phyloP scores from a whole-genome alignment of 257 asterid species.

The Capsicum pubescens region DNA sequence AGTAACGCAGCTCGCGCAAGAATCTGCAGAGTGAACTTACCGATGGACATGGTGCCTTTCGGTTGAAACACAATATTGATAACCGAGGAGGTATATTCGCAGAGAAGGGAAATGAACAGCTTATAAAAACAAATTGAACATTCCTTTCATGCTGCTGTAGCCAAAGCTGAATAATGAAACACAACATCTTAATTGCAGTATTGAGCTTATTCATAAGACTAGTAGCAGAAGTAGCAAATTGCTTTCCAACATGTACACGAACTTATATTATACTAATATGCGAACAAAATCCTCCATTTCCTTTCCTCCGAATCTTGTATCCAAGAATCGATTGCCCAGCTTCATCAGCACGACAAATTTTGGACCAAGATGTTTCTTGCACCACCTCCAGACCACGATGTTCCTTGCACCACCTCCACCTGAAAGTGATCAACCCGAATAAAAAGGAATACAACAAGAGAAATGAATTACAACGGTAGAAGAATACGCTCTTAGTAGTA shows the following conservation, averaged over 20 bases:
- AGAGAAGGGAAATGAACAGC: background rate
- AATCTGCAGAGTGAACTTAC: no score
- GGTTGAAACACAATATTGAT: no score
- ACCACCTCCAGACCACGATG: background rate
- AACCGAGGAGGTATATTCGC: no score
- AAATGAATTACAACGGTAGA: background rate
- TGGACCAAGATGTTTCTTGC: background rate
- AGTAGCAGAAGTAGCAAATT: constrained; percentile 21
- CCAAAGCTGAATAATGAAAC: background rate
- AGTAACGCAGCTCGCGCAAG: no score
- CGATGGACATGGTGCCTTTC: no score
- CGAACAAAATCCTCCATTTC: background rate
- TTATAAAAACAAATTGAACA: background rate
- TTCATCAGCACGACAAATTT: background rate
- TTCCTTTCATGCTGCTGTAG: background rate
- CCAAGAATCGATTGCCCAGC: background rate
- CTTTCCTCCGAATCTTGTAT: background rate
- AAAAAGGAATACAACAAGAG: background rate
- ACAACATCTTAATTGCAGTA: background rate
- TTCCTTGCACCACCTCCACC: background rate
- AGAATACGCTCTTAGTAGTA: background rate
- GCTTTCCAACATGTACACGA: constrained; percentile 27
- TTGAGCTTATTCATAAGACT: background rate
- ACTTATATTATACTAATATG: constrained; percentile 1
- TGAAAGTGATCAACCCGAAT: background rate